A percentile compares a stretch with the other conserved stretches of the same genome.
phyloP scores from a whole-genome alignment of 805 yeast genomes.

The Yarrowia sp. region DNA sequence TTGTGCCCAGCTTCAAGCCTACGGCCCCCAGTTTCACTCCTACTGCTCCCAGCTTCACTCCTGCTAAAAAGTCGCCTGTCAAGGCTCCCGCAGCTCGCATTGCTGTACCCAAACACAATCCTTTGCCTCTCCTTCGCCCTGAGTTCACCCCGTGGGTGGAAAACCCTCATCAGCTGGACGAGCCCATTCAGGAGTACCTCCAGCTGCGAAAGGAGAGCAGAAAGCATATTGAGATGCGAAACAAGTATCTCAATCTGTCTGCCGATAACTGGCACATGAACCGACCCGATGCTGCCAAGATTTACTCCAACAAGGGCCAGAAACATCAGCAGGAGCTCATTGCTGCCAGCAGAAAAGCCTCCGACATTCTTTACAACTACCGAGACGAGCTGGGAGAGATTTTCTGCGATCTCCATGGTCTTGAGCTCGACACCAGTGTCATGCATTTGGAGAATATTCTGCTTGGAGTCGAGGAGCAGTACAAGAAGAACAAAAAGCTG shows the following conservation, averaged over 20 bases:
- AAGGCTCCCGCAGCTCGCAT: constrained; percentile 1
- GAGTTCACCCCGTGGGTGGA: constrained; percentile 47
- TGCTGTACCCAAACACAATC: constrained; percentile 13
- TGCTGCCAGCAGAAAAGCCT: constrained; percentile 44
- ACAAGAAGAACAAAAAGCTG: constrained; percentile 44
- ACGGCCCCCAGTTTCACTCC: neutral
- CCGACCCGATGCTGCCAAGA: constrained; percentile 48
- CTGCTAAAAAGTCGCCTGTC: constrained; percentile 3
- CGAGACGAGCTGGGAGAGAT: constrained; percentile 46
- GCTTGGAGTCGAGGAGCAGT: constrained; percentile 43
- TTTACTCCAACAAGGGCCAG: constrained; percentile 49
- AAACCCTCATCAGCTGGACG: constrained; percentile 41
- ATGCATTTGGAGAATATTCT: constrained; percentile 47
- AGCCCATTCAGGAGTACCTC: constrained; percentile 45
- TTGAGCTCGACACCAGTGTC: constrained; percentile 49
- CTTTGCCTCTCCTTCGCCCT: constrained; percentile 30
- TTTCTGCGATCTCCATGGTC: constrained; percentile 50
- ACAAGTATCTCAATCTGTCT: constrained; percentile 50
- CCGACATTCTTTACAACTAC: constrained; percentile 46
- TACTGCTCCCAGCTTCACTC: constrained; percentile 16
- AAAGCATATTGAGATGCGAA: constrained; percentile 47
- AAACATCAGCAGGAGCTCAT: constrained; percentile 47
- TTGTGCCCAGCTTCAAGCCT: neutral
- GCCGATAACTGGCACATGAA: constrained; percentile 49
- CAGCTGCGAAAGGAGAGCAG: constrained; percentile 46